phyloP scores from a whole-genome alignment of 176 grass and related monocot species.

The Cymbopogon citratus region DNA sequence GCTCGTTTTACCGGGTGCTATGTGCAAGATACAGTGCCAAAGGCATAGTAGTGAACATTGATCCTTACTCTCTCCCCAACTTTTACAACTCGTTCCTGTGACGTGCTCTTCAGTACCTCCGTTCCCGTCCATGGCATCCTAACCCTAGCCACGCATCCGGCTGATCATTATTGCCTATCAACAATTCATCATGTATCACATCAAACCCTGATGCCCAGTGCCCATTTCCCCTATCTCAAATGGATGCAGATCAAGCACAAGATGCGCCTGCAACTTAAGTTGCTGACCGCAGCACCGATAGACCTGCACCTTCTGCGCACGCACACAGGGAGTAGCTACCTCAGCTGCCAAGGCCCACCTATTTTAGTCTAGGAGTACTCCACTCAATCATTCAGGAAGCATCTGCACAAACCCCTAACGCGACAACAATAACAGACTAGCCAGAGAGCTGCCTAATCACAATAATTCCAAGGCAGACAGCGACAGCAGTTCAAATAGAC shows the following conservation, averaged over 20 bases:
- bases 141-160: background rate
- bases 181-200: background rate
- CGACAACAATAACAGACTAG: conserved; percentile 16
- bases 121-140: background rate
- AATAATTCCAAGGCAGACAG: conserved; percentile 14
- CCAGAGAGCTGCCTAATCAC: background rate
- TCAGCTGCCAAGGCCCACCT: conserved; percentile 15
- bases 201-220: background rate
- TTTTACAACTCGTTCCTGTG: background rate
- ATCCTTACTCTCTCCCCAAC: too few relatives aligned
- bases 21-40: background rate
- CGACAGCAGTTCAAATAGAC: background rate
- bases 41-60: background rate
- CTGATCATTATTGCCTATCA: background rate
- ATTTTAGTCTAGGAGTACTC: background rate
- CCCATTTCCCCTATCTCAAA: background rate
- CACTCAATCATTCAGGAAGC: conserved; percentile 39
- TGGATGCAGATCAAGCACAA: conserved; percentile 18
- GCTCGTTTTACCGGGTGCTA: background rate
- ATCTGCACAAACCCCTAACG: conserved; percentile 3
- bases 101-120: background rate
- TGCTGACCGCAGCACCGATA: background rate
- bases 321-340: conserved; percentile 28
- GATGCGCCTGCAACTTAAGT: too few relatives aligned
- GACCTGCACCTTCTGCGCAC: background rate